A percentile compares a stretch with the other conserved stretches of the same genome.
These are phyloP conservation scores for Phytophthora melonis DNA, from an alignment of 352 stramenopile species.

Conservation along the genomic window DNA sequence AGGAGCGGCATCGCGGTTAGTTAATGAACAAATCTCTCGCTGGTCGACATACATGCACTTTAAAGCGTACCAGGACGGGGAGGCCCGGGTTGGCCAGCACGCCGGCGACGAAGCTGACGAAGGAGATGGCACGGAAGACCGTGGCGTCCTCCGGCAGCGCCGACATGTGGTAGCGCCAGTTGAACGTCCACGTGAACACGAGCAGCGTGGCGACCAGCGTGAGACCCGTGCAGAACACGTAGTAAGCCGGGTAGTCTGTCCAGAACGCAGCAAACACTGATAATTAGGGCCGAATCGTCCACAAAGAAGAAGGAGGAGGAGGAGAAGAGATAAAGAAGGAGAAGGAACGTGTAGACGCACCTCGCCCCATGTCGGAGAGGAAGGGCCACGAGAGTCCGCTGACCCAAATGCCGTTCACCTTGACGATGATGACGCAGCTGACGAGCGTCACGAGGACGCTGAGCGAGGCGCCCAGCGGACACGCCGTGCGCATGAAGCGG, in stretches of 20 bases:
- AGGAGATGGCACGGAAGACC: slow-evolving; percentile 31
- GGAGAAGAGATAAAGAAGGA: no score
- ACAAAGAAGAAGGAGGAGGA: no score
- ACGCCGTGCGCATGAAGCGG: slow-evolving; percentile 39
- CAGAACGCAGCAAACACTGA: background rate
- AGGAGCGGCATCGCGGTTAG: slow-evolving; percentile 10
- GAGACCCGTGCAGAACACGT: slow-evolving; percentile 67
- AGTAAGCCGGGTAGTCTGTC: slow-evolving; percentile 60
- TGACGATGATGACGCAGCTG: slow-evolving; percentile 66
- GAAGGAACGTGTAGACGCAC: slow-evolving; percentile 14
- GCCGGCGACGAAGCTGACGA: slow-evolving; percentile 40
- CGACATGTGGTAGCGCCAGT: slow-evolving; percentile 55
- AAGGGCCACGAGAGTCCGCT: slow-evolving; percentile 66
- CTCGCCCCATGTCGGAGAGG: slow-evolving; percentile 71
- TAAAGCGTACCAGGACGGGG: slow-evolving; percentile 51
- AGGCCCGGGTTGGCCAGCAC: slow-evolving; percentile 57
- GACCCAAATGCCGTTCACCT: slow-evolving; percentile 61
- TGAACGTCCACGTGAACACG: slow-evolving; percentile 60
- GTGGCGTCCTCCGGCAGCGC: slow-evolving; percentile 40
- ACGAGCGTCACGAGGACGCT: slow-evolving; percentile 58
- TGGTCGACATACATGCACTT: background rate
- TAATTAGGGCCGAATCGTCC: no score
- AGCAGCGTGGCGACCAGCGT: slow-evolving; percentile 54
- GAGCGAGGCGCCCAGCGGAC: slow-evolving; percentile 49
- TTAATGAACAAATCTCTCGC: background rate